Evolutionary conservation across 257 asterid species (phyloP).

Genomic region (Capsicum baccatum): DNA sequence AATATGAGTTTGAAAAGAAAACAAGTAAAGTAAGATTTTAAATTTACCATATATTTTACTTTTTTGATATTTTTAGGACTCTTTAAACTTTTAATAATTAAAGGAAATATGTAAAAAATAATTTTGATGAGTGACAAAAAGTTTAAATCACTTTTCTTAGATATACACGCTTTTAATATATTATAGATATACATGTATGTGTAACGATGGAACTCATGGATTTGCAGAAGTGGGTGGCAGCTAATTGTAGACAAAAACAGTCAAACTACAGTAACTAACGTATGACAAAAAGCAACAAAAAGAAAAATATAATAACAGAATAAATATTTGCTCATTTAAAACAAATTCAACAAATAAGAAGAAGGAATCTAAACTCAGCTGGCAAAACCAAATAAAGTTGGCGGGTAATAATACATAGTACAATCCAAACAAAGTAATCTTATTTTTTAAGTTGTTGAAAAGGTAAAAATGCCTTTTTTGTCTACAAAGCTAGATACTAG

Average conservation of each 20-base stretch:
- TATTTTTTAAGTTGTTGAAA: conserved; percentile 15
- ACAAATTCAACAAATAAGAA: background rate
- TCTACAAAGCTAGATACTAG: background rate
- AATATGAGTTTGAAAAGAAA: too few species aligned
- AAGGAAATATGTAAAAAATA: too few species aligned
- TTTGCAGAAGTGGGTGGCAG: background rate
- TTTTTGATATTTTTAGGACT: too few species aligned
- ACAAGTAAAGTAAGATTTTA: too few species aligned
- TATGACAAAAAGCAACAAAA: background rate
- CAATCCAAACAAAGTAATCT: background rate
- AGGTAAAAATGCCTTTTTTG: conserved; percentile 1
- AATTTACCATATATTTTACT: too few species aligned
- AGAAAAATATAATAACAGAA: background rate
- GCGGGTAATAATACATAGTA: conserved; percentile 28
- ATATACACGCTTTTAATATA: too few species aligned
- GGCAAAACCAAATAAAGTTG: conserved; percentile 31
- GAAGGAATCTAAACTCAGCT: conserved; percentile 31
- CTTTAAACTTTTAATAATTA: too few species aligned
- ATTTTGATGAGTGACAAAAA: too few species aligned
- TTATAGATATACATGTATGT: too few species aligned
- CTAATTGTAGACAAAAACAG: conserved; percentile 14
- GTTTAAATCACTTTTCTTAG: too few species aligned
- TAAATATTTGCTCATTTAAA: background rate
- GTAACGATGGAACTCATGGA: background rate
- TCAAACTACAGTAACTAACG: background rate